Evolutionary conservation across 345 rosid genomes (phyloP).

Genomic region (Reutealis trisperma): DNA sequence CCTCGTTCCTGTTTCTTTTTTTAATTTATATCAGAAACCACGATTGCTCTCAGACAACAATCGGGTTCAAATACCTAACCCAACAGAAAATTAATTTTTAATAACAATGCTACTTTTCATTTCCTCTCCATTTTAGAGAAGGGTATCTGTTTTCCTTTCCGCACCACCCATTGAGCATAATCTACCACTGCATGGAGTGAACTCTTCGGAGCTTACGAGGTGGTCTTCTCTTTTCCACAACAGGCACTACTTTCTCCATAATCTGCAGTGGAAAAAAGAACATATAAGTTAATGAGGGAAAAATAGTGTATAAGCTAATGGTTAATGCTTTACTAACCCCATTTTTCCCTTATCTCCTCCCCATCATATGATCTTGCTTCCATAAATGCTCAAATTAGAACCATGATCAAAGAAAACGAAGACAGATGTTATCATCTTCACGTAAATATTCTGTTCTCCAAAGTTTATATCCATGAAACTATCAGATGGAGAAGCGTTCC

Average conservation of each 20-base stretch:
- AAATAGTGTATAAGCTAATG: neutral
- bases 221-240: slow-evolving; percentile 62
- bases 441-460: neutral
- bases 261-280: slow-evolving; percentile 44
- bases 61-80: slow-evolving; percentile 21
- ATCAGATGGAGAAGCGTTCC: neutral
- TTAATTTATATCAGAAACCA: slow-evolving; percentile 6
- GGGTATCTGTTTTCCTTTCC: slow-evolving; percentile 1
- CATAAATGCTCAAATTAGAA: neutral
- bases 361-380: neutral
- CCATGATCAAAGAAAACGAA: neutral
- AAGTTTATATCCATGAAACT: neutral
- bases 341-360: slow-evolving; percentile 5
- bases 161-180: neutral
- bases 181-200: slow-evolving; percentile 66
- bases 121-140: slow-evolving; percentile 17
- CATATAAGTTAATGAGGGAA: no score
- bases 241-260: slow-evolving; percentile 72
- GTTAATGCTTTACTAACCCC: neutral
- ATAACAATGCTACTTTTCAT: slow-evolving; percentile 5
- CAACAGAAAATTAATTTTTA: slow-evolving; percentile 19
- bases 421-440: neutral
- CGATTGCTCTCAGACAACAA: slow-evolving; percentile 11
- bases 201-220: slow-evolving; percentile 54
- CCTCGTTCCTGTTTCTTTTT: neutral